These are phyloP conservation scores for Mallotus repandus DNA, from an alignment of 441 rosid species.

Conservation along the genomic window DNA sequence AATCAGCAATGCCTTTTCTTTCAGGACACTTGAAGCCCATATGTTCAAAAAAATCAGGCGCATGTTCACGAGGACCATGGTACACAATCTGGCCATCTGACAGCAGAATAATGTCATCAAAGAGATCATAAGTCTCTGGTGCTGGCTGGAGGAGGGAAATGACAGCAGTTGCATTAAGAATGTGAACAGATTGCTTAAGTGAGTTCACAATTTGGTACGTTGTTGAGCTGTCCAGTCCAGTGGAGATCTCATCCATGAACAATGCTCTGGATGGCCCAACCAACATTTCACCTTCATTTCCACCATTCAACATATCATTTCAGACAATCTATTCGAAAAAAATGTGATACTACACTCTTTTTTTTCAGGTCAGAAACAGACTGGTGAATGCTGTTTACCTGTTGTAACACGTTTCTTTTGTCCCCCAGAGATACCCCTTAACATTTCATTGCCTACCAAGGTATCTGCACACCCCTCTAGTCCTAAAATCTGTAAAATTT, in stretches of 20 bases:
- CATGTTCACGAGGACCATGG: slow-evolving; percentile 73
- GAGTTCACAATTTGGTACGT: slow-evolving; percentile 71
- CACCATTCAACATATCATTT: no score
- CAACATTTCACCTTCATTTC: slow-evolving; percentile 69
- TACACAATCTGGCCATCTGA: slow-evolving; percentile 70
- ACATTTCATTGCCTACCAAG: slow-evolving; percentile 84
- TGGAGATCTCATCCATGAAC: slow-evolving; percentile 87
- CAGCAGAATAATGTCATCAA: slow-evolving; percentile 67
- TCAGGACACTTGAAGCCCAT: slow-evolving; percentile 79
- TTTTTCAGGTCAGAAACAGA: no score
- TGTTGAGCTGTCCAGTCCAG: slow-evolving; percentile 82
- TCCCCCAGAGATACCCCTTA: slow-evolving; percentile 94
- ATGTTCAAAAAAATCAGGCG: slow-evolving; percentile 55
- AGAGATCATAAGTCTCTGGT: slow-evolving; percentile 76
- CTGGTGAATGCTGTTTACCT: slow-evolving; percentile 27
- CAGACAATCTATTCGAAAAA: no score
- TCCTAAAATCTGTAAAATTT: slow-evolving; percentile 58
- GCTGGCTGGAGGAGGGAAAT: slow-evolving; percentile 87
- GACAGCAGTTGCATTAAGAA: slow-evolving; percentile 61
- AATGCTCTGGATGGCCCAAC: slow-evolving; percentile 70
- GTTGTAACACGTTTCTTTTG: slow-evolving; percentile 89
- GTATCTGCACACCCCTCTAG: slow-evolving; percentile 82
- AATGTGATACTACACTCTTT: no score
- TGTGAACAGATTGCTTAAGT: slow-evolving; percentile 59
- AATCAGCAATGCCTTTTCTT: slow-evolving; percentile 78